Conservation (phyloP, 495 filamentous ascomycete species). For the Xylaria intraflava region DNA sequence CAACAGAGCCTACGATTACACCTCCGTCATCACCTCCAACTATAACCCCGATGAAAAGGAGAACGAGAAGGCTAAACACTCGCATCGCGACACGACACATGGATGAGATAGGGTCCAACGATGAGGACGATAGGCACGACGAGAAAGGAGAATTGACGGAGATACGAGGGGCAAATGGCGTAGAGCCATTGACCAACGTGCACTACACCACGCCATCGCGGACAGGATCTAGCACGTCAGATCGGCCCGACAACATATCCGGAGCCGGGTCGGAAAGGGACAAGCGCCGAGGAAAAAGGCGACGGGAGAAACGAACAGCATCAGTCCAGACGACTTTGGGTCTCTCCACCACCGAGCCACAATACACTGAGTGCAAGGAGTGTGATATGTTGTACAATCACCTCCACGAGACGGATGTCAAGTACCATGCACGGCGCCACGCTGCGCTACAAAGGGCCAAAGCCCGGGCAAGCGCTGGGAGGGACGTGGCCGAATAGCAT, state of each 20-base stretch:
- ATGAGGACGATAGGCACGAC: not conserved
- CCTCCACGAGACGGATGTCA: conserved; percentile 39
- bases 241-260: not conserved
- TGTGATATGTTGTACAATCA: conserved; percentile 44
- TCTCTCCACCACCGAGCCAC: conserved; percentile 29
- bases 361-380: conserved; percentile 39
- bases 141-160: not conserved
- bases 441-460: conserved; percentile 18
- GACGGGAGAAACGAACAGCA: conserved; percentile 18
- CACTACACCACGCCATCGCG: conserved; percentile 1
- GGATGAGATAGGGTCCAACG: not conserved
- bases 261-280: not conserved
- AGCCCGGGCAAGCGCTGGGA: not conserved
- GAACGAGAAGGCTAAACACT: conserved; percentile 33
- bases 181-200: not conserved
- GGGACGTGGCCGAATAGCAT: not conserved
- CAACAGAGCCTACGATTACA: conserved; percentile 12
- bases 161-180: not conserved
- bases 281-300: conserved; percentile 9
- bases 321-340: conserved; percentile 40
- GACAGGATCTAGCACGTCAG: conserved; percentile 1
- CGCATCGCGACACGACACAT: conserved; percentile 11
- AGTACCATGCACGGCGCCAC: conserved; percentile 37
- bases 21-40: conserved; percentile 27
- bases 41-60: conserved; percentile 9